Percentiles rank a stretch among this genome's conserved stretches.
Conservation (phyloP, 2,329 filamentous ascomycete species). For the Calonectria honghensis region DNA sequence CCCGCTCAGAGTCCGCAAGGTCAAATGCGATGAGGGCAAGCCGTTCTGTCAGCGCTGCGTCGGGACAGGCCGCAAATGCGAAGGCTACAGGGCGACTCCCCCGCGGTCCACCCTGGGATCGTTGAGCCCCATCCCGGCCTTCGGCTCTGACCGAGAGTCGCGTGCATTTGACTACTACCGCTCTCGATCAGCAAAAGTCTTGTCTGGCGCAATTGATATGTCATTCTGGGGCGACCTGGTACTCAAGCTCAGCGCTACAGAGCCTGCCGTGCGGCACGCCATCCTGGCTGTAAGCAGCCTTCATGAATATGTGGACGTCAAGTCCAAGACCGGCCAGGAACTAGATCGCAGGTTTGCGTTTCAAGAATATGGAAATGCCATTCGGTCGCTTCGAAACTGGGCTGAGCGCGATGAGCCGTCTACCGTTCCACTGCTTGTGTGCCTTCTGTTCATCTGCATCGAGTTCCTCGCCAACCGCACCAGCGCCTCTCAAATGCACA, state of each 20-base stretch:
- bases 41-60: slow-evolving; percentile 72
- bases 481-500: slow-evolving; percentile 65
- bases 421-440: slow-evolving; percentile 64
- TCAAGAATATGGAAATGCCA: slow-evolving; percentile 68
- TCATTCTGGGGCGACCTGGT: slow-evolving; percentile 67
- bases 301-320: slow-evolving; percentile 61
- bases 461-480: slow-evolving; percentile 73
- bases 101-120: slow-evolving; percentile 44
- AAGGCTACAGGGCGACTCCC: slow-evolving; percentile 67
- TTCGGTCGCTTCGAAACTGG: slow-evolving; percentile 64
- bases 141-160: slow-evolving; percentile 48
- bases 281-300: slow-evolving; percentile 70
- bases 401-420: slow-evolving; percentile 55
- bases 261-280: slow-evolving; percentile 69
- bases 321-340: slow-evolving; percentile 41
- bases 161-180: slow-evolving; percentile 60
- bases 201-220: slow-evolving; percentile 65
- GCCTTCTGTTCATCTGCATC: slow-evolving; percentile 71
- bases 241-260: slow-evolving; percentile 65
- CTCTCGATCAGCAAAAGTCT: slow-evolving; percentile 60
- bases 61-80: slow-evolving; percentile 73
- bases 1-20: slow-evolving; percentile 68
- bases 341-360: slow-evolving; percentile 53
- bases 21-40: slow-evolving; percentile 75
- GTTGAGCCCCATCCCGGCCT: slow-evolving; percentile 47